phyloP scores from a whole-genome alignment of 1,139 yeast genomes.

The Blastobotrys illinoisensis region DNA sequence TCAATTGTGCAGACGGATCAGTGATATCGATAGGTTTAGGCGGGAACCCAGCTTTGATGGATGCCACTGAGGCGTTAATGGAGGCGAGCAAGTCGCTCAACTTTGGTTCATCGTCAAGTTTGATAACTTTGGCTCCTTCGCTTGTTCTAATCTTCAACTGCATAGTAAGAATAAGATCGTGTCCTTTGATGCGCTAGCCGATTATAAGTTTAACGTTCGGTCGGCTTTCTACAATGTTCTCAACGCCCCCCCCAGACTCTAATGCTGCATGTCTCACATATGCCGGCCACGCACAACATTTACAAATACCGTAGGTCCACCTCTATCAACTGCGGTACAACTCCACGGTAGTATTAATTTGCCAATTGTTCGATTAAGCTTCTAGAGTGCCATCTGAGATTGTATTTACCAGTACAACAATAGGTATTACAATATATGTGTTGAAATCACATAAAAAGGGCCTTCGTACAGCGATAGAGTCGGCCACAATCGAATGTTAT shows the following conservation, averaged over 20 bases:
- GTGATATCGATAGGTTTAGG: slow-evolving; percentile 43
- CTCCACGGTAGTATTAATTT: too few species aligned
- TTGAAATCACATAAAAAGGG: too few species aligned
- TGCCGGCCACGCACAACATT: neutral
- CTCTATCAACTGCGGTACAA: too few species aligned
- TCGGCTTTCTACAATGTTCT: neutral
- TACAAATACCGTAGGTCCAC: too few species aligned
- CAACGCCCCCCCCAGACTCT: neutral
- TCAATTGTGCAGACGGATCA: slow-evolving; percentile 26
- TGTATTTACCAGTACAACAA: too few species aligned
- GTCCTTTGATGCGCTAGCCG: neutral
- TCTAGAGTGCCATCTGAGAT: too few species aligned
- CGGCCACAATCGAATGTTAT: too few species aligned
- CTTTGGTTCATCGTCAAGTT: slow-evolving; percentile 24
- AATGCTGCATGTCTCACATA: neutral
- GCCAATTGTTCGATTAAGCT: too few species aligned
- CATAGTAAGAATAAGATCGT: slow-evolving; percentile 16
- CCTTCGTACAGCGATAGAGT: too few species aligned
- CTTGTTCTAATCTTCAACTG: slow-evolving; percentile 25
- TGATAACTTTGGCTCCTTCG: slow-evolving; percentile 19
- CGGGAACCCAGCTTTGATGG: slow-evolving; percentile 55
- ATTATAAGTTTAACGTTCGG: neutral
- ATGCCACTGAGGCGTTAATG: slow-evolving; percentile 12
- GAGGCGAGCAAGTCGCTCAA: slow-evolving; percentile 25
- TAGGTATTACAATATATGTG: too few species aligned